Percentiles rank a stretch among this genome's conserved stretches.
phyloP scores from a whole-genome alignment of 2,329 filamentous ascomycete genomes.

The Ophiostoma pallidulum region DNA sequence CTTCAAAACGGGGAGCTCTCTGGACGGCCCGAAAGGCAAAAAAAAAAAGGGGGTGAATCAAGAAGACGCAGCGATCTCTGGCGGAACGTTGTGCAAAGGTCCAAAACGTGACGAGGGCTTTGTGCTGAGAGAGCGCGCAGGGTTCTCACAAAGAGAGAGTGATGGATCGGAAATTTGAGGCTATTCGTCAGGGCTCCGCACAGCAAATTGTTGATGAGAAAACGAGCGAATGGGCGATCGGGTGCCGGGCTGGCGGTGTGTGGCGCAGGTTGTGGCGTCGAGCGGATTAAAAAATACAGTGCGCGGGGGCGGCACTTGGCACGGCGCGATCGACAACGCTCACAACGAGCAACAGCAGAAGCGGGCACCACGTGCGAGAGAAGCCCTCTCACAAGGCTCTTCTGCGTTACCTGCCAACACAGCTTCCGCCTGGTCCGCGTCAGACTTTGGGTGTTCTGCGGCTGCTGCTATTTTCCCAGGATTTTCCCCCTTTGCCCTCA shows the following conservation, averaged over 20 bases:
- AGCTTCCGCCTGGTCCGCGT: too few relatives aligned
- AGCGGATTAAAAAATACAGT: background rate
- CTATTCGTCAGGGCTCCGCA: background rate
- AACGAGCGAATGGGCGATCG: too few relatives aligned
- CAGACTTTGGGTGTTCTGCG: too few relatives aligned
- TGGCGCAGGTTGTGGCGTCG: conserved; percentile 7
- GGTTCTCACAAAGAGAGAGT: background rate
- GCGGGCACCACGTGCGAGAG: too few relatives aligned
- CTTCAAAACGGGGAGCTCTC: background rate
- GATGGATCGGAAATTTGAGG: background rate
- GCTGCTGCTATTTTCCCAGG: too few relatives aligned
- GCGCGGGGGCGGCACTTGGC: background rate
- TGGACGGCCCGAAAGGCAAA: background rate
- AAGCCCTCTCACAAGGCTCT: too few relatives aligned
- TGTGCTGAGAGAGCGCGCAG: background rate
- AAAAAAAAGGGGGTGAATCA: background rate
- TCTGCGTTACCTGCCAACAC: too few relatives aligned
- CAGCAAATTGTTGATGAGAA: background rate
- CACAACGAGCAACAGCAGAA: too few relatives aligned
- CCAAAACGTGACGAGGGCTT: background rate
- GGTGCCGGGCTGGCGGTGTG: background rate
- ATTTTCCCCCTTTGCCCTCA: too few relatives aligned
- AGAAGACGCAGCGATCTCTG: too few relatives aligned
- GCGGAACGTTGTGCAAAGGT: background rate
- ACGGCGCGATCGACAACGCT: conserved; percentile 1